Percentiles rank a stretch among this genome's conserved stretches.
These are phyloP conservation scores for Bocquillonia castaneifolia DNA, from an alignment of 441 rosid species.

Conservation along the genomic window DNA sequence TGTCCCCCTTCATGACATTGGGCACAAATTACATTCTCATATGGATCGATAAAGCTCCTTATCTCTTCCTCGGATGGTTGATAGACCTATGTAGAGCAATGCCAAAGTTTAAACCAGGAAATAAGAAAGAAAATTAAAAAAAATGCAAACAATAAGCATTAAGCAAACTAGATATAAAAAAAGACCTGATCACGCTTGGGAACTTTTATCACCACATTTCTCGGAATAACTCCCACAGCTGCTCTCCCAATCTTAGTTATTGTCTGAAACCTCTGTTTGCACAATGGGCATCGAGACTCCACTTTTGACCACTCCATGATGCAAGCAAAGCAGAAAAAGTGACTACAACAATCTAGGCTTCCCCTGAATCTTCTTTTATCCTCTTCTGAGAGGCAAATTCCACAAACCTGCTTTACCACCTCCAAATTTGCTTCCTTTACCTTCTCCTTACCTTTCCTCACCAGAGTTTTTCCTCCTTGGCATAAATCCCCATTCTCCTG, in stretches of 20 bases:
- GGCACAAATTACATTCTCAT: conserved; percentile 81
- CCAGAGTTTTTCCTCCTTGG: conserved; percentile 39
- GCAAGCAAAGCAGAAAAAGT: conserved; percentile 93
- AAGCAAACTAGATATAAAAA: conserved; percentile 17
- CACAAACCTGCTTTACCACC: conserved; percentile 66
- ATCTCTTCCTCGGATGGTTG: conserved; percentile 98
- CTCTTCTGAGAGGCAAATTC: conserved; percentile 93
- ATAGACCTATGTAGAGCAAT: conserved; percentile 60
- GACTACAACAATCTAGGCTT: conserved; percentile 74
- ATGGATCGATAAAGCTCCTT: conserved; percentile 87
- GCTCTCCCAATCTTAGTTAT: conserved; percentile 80
- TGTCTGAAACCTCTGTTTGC: conserved; percentile 88
- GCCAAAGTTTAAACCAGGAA: conserved; percentile 18
- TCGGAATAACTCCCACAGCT: conserved; percentile 59
- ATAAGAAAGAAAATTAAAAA: conserved; percentile 14
- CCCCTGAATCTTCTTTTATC: conserved; percentile 85
- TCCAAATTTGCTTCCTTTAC: conserved; percentile 51
- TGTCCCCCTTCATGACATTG: conserved; percentile 96
- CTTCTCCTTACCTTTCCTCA: conserved; percentile 70
- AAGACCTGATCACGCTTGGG: conserved; percentile 92
- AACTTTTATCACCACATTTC: conserved; percentile 63
- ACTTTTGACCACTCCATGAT: conserved; percentile 98
- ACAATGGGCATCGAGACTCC: conserved; percentile 97
- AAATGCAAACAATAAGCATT: neutral
- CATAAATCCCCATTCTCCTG: conserved; percentile 39